Evolutionary conservation across 1,284 basidiomycete genomes (phyloP).

Genomic region (Pseudozyma tsukubaensis): DNA sequence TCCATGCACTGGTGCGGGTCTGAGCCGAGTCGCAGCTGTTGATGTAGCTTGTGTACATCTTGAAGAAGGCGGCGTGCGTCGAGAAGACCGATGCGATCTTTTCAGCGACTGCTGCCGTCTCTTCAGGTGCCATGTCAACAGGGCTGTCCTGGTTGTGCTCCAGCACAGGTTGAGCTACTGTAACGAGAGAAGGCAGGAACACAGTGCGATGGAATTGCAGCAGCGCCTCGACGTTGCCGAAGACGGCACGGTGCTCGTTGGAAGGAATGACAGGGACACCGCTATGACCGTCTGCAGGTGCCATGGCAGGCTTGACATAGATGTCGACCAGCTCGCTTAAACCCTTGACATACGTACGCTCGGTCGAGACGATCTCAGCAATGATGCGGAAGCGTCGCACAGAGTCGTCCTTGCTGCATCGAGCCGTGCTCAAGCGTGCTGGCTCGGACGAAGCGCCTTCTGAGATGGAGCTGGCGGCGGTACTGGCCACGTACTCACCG

Average conservation of each 20-base stretch:
- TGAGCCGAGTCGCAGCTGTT: conserved; percentile 65
- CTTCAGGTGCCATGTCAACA: conserved; percentile 78
- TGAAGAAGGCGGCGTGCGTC: conserved; percentile 63
- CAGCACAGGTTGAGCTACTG: conserved; percentile 70
- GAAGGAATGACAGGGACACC: conserved; percentile 83
- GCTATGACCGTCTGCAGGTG: conserved; percentile 71
- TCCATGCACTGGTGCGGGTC: conserved; percentile 40
- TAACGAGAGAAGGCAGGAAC: conserved; percentile 88
- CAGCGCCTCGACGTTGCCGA: conserved; percentile 88
- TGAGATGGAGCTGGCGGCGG: conserved; percentile 37
- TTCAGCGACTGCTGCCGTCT: conserved; percentile 81
- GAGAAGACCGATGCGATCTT: conserved; percentile 86
- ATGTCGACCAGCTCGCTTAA: conserved; percentile 93
- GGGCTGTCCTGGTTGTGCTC: conserved; percentile 59
- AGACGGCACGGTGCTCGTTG: conserved; percentile 89
- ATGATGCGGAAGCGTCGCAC: conserved; percentile 65
- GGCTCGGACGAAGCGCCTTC: conserved; percentile 20
- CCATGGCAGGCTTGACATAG: conserved; percentile 88
- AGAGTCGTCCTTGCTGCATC: conserved; percentile 64
- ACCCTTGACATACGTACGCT: conserved; percentile 92
- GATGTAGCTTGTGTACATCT: conserved; percentile 67
- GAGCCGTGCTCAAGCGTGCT: conserved; percentile 23
- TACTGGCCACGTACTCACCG: conserved; percentile 32
- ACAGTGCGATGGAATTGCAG: conserved; percentile 91
- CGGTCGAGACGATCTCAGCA: conserved; percentile 77